phyloP scores from a whole-genome alignment of 306 rosid species.

The Acacia crassicarpa region DNA sequence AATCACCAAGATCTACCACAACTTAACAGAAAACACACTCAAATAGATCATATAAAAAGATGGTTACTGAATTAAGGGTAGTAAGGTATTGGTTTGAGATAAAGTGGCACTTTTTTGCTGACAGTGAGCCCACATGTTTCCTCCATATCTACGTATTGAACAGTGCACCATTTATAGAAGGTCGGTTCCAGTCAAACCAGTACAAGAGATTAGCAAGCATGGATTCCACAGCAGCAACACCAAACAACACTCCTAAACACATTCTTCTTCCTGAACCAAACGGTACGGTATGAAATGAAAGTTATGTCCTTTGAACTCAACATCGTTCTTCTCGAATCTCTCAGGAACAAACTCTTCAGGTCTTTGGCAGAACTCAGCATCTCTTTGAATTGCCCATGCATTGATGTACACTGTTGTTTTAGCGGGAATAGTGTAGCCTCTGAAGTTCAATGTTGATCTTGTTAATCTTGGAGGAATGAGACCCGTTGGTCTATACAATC shows the following conservation, averaged over 20 bases:
- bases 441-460: no score
- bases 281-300: no score
- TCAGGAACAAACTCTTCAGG: constrained; percentile 35
- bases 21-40: background rate
- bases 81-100: constrained; percentile 13
- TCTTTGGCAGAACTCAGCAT: constrained; percentile 23
- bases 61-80: background rate
- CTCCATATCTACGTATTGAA: constrained; percentile 20
- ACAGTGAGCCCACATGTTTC: constrained; percentile 11
- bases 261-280: no score
- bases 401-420: no score
- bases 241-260: no score
- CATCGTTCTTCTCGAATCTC: constrained; percentile 13
- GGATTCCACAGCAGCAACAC: no score
- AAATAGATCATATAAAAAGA: background rate
- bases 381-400: no score
- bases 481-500: constrained; percentile 51
- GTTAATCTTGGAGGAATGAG: constrained; percentile 41
- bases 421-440: no score
- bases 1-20: background rate
- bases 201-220: no score
- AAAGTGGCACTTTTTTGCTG: constrained; percentile 31
- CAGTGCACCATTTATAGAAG: background rate
- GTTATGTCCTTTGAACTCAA: no score
- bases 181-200: constrained; percentile 33